These are phyloP conservation scores for Candida michaelii DNA, from an alignment of 805 yeast genomes.

Conservation along the genomic window DNA sequence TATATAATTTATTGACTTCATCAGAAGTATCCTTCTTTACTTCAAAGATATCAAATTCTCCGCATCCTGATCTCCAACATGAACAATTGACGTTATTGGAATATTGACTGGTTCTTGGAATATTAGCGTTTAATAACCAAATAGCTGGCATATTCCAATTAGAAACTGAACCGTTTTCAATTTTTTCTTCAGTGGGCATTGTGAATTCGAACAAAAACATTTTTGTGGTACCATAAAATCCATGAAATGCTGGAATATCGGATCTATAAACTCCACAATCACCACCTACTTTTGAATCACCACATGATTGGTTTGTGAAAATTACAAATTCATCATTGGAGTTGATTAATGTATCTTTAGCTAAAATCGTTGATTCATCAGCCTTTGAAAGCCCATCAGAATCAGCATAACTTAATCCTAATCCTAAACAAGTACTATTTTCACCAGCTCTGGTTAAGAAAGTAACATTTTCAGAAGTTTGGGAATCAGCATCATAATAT, in stretches of 20 bases:
- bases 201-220: conserved; percentile 71
- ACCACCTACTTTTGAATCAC: conserved; percentile 47
- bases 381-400: conserved; percentile 55
- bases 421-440: conserved; percentile 62
- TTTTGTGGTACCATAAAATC: conserved; percentile 64
- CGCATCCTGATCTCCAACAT: conserved; percentile 94
- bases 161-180: conserved; percentile 16
- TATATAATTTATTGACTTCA: conserved; percentile 45
- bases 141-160: conserved; percentile 89
- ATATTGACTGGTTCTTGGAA: conserved; percentile 95
- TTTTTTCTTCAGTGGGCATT: conserved; percentile 57
- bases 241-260: conserved; percentile 76
- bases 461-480: conserved; percentile 61
- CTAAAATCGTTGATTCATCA: conserved; percentile 46
- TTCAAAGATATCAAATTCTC: conserved; percentile 93
- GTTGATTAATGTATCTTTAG: conserved; percentile 44
- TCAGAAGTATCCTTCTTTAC: conserved; percentile 48
- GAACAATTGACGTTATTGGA: conserved; percentile 80
- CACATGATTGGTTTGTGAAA: conserved; percentile 60
- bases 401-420: conserved; percentile 63
- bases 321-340: conserved; percentile 64
- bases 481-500: conserved; percentile 52
- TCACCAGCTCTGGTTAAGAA: conserved; percentile 65
- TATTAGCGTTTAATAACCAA: conserved; percentile 92
- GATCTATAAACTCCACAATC: conserved; percentile 75